Base-by-base conservation (phyloP, 257 asterid genomes). In the Osmanthus fragrans region DNA sequence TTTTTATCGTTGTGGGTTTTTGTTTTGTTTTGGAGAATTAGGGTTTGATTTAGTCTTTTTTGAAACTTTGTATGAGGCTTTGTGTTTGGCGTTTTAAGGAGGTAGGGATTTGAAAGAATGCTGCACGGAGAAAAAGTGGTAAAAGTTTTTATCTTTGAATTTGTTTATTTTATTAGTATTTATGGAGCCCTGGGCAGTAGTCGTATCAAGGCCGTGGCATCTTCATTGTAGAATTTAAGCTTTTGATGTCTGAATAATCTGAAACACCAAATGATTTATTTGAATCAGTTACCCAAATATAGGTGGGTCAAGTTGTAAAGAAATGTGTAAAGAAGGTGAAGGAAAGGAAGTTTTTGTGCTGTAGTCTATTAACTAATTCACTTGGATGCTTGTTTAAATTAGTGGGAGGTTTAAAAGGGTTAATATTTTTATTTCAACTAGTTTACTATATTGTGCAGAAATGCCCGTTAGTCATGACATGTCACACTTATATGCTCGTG, bases 381-480 rank as follows among this genome's bases (percentile, higher is more conserved):
- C 21, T 54, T 19, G 11, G 11, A 54, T 19, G 64, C 64, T 49
- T 54, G 27, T 19, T 54, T 19, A 54, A 49, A n/a, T 54, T 54
- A 54, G 27, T 54, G 3, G 39, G 29, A 4, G 64, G 64, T 19
- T 54, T 19, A 8, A 23, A 25, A 54, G 10, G 23, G 25, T 54
- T 54, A 16, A 54, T n/a, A 1, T 54, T 72, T 70, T 51, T 29
- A 13, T 36, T 36, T 69, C 7, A 1, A 42, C 10, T 75, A 34
- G 42, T 34, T 76, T 54, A 25, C 36, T 13, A 56, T 80, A 27
- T 21, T 21, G 21, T 75, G 76, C 75, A 94, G 97, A 90, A 84
- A 34, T 88, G 72, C 89, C 96, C 6, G 71, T 86, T 77, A 86
- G 94, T 67, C 84, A 80, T 54, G 96, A 91, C 39, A 30, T 88